These are phyloP conservation scores for Yamadazyma membranifaciens DNA, from an alignment of 1,139 yeast species.

Conservation along the genomic window DNA sequence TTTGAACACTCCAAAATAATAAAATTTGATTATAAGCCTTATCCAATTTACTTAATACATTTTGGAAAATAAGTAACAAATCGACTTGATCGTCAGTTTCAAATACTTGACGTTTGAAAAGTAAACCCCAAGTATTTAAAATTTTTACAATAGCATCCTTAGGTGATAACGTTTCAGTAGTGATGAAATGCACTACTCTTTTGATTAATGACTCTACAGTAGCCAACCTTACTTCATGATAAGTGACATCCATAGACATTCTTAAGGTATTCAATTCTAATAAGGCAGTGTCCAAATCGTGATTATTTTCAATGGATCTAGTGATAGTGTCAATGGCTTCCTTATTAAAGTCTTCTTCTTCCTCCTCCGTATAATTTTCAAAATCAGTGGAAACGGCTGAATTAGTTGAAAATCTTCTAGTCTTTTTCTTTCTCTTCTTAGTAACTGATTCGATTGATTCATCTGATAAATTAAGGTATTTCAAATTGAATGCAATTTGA, in stretches of 20 bases:
- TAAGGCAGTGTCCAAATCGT: conserved; percentile 88
- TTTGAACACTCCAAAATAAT: conserved; percentile 62
- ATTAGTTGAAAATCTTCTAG: conserved; percentile 37
- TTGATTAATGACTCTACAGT: conserved; percentile 70
- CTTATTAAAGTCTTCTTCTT: conserved; percentile 75
- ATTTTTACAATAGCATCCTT: conserved; percentile 76
- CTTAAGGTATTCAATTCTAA: conserved; percentile 89
- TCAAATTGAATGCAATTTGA: conserved; percentile 23
- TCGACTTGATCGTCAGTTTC: conserved; percentile 77
- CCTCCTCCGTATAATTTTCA: conserved; percentile 29
- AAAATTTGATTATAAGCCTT: conserved; percentile 44
- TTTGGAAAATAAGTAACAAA: conserved; percentile 59
- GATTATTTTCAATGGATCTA: conserved; percentile 88
- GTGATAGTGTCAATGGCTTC: conserved; percentile 95
- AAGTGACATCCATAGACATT: conserved; percentile 96
- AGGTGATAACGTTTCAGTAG: conserved; percentile 71
- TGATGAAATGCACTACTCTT: conserved; percentile 68
- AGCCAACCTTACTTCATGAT: conserved; percentile 87
- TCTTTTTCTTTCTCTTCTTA: conserved; percentile 28
- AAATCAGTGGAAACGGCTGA: conserved; percentile 41
- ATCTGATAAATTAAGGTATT: conserved; percentile 70
- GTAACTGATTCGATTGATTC: conserved; percentile 67
- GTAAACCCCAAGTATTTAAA: conserved; percentile 75
- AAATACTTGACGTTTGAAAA: conserved; percentile 80
- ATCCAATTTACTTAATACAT: conserved; percentile 36